Evolutionary conservation across 163 green algal genomes (phyloP), one percentile per base, ranked within the genome.

Genomic region (Picocystis sp.): DNA sequence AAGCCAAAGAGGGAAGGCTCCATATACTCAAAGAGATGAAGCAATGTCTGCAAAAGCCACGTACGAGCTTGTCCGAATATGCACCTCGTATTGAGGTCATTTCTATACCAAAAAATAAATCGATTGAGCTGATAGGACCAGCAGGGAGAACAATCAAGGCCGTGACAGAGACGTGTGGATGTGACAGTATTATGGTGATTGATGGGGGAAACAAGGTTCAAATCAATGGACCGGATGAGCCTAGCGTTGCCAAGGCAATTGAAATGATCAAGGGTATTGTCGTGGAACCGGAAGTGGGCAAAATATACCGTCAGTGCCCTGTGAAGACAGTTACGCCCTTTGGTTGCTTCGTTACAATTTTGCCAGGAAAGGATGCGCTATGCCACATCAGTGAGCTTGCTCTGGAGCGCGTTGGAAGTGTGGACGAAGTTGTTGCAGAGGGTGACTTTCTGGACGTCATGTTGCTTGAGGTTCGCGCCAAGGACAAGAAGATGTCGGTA

Each of bases 21-120:
- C 74, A 90, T 61, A 89, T 96, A 51, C 67, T 96, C 25, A 49
- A 11, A 1, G 53, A 85, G 60, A 96, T 96, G 87, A 33, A 24
- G 1, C 60, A 70, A 48, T 86, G 74, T 65, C 42, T 42, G 22
- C 78, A 71, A 1, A 43, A 67, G 11, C 74, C 75, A 0, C 19
- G 47, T 5, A 11, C 42, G 0, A 3, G 38, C n/a, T 57, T 90
- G 22, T 72, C 62, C 13, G 42, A 44, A 1, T 71, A 77, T 52
- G 78, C 86, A 0, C 85, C 87, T 2, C 58, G 71, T 17, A 78
- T 93, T 50, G 23, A 70, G 3, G 58, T 43, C 6, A 61, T 64
- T 3, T 23, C 22, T 48, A 35, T 34, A 19, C 17, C 41, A 47
- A 19, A 47, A 61, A 29, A 41, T 35, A 17, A 41, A 57, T 34